Evolutionary conservation across 768 basidiomycete species (phyloP).

Genomic region (Coprinopsis strossmayeri): DNA sequence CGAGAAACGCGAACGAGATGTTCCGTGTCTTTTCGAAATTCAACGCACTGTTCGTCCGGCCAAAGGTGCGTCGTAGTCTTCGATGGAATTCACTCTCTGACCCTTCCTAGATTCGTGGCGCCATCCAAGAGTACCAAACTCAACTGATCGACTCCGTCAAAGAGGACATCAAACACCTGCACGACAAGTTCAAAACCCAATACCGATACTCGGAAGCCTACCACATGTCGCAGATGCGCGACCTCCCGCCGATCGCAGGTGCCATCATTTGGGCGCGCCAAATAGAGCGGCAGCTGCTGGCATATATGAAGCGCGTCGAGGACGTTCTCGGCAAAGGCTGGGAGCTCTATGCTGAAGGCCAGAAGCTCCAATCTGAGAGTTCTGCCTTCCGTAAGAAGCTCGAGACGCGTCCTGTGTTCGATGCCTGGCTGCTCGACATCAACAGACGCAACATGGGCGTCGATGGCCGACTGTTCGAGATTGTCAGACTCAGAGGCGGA

Average conservation of each 20-base stretch:
- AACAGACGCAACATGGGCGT: slow-evolving; percentile 89
- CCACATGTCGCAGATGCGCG: slow-evolving; percentile 98
- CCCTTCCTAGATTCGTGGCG: slow-evolving; percentile 75
- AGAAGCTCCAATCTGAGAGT: slow-evolving; percentile 91
- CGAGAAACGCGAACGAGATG: slow-evolving; percentile 98
- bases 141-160: slow-evolving; percentile 98
- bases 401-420: slow-evolving; percentile 89
- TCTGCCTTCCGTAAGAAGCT: slow-evolving; percentile 92
- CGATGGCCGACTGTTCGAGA: slow-evolving; percentile 88
- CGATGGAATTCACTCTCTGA: neutral
- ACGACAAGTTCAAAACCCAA: slow-evolving; percentile 97
- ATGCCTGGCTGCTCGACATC: slow-evolving; percentile 96
- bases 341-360: slow-evolving; percentile 99
- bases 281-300: slow-evolving; percentile 91
- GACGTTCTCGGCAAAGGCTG: slow-evolving; percentile 97
- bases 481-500: slow-evolving; percentile 61
- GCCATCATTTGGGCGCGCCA: slow-evolving; percentile 99
- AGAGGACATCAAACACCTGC: slow-evolving; percentile 92
- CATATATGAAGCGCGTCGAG: slow-evolving; percentile 99
- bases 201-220: slow-evolving; percentile 94
- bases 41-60: slow-evolving; percentile 58
- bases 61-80: slow-evolving; percentile 9
- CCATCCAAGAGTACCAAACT: slow-evolving; percentile 98
- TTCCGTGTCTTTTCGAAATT: slow-evolving; percentile 98
- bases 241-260: slow-evolving; percentile 95